Base-by-base conservation (phyloP, 768 basidiomycete genomes). In the Auriscalpium orientale region DNA sequence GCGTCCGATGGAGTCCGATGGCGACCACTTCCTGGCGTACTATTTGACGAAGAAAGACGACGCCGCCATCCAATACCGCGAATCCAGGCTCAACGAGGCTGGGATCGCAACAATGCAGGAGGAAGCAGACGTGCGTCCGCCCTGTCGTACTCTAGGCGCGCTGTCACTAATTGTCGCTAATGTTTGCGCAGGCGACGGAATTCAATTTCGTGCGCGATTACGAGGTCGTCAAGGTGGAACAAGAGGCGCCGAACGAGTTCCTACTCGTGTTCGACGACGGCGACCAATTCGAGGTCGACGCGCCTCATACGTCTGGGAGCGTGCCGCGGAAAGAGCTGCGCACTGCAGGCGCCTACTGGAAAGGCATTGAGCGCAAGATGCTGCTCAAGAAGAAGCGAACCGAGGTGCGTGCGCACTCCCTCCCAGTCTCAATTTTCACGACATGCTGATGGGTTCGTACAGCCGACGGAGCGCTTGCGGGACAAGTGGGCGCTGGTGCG, bases 291-390 rank as follows among this genome's bases (percentile, higher is more conserved):
- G 63, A 73, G 11, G 65, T 69, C 21, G 67, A 72, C 33, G 70
- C 71, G 28, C n/a, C 49, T 33, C 65, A 72, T 34, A 61, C 21
- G 16, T 20, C 65, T 20, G 62, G 64, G 12, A 64, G 62, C 12
- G 49, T 10, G 47, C 46, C 37, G 56, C 46, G 67, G 21, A 62
- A 56, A 13, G 75, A 77, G 62, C 65, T 52, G 2, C 60, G 66
- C 22, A 38, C 71, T 28, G 83, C 81, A 64, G 90, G 87, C n/a
- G 91, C 85, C 0, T 92, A 89, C 65, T 92, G 91, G 72, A 93
- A 91, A 71, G 85, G 85, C 65, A 90, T 93, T 53, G 89, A 91
- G 71, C 82, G 90, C 47, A 92, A 91, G 71, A 91, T 91, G 84
- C 76, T 81, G 21, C 74, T 93, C 44, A 91, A 91, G 71, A 91